Base-by-base conservation (phyloP, 2,329 filamentous ascomycete species). In the Coniella vitis region DNA sequence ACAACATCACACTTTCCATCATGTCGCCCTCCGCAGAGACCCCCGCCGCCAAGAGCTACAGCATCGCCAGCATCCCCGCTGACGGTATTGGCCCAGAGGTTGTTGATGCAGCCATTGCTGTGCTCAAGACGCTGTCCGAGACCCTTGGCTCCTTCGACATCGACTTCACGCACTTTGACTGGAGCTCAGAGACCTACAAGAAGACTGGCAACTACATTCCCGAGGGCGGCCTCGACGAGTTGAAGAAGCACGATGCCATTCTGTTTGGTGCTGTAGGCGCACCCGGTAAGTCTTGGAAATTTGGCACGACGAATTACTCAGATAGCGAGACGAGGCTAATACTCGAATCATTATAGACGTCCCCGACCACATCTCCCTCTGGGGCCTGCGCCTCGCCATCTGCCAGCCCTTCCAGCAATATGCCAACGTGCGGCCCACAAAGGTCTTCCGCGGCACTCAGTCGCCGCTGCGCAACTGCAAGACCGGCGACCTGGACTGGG, bases 111-210 rank as follows among this genome's bases (percentile, higher is more conserved):
- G 74, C 78, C 3, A 76, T 86, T 8, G 68, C 74, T 37, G 84
- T 83, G 0, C 64, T 87, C 44, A 71, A 80, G 53, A 71, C 72
- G 13, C 62, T 84, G 1, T 67, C 71, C 4, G 60, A 69, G 31
- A 67, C 73, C 1, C 65, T 81, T 1, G 69, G 75, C 35, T 73
- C 74, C 0, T 87, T 87, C 62, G 68, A 73, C 8, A 67, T 87
- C 0, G 65, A 78, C 10, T 10, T 86, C 86, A 58, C 73, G 72
- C 37, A 67, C 81, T 55, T 83, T 77, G 79, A 84, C 61, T 86
- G 82, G 83, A 81, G 76, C 55, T 84, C 79, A 0, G 77, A 81
- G 14, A 79, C 73, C 0, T 86, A 83, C 64, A 83, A 83, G 61
- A 74, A 75, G 60, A 81, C 75, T 0, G 83, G 83, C 2, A 73